phyloP scores from a whole-genome alignment of 1,284 basidiomycete species.

The Limonomyces culmigenus region DNA sequence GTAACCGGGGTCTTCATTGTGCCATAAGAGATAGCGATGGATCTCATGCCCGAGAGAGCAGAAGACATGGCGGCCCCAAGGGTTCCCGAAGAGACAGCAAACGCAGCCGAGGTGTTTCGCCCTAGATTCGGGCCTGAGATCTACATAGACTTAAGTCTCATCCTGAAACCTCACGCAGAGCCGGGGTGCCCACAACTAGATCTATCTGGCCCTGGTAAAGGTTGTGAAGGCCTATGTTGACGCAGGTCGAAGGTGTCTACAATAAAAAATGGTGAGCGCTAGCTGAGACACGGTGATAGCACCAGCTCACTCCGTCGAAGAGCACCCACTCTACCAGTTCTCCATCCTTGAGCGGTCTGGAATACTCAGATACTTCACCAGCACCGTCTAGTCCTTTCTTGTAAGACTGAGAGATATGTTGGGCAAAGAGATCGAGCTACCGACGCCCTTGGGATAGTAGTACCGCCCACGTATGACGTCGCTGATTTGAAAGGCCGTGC shows the following conservation, averaged over 20 bases:
- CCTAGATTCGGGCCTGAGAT: slow-evolving; percentile 66
- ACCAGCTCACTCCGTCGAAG: slow-evolving; percentile 53
- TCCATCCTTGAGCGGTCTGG: slow-evolving; percentile 54
- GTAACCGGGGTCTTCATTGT: slow-evolving; percentile 62
- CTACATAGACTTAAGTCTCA: slow-evolving; percentile 17
- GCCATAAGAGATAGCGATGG: slow-evolving; percentile 77
- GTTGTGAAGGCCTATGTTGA: slow-evolving; percentile 81
- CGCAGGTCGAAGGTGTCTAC: slow-evolving; percentile 81
- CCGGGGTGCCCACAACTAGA: slow-evolving; percentile 41
- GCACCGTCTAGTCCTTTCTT: slow-evolving; percentile 46
- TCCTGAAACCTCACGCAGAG: neutral
- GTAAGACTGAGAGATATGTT: no score
- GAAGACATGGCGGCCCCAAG: slow-evolving; percentile 78
- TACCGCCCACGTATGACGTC: slow-evolving; percentile 63
- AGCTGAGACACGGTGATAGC: neutral
- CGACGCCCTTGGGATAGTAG: slow-evolving; percentile 62
- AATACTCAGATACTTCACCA: slow-evolving; percentile 46
- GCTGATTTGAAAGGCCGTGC: slow-evolving; percentile 74
- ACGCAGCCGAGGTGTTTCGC: slow-evolving; percentile 79
- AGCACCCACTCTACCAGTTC: slow-evolving; percentile 83
- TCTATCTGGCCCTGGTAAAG: slow-evolving; percentile 74
- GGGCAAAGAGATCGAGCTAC: slow-evolving; percentile 14
- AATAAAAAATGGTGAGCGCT: neutral
- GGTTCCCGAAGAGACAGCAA: slow-evolving; percentile 78
- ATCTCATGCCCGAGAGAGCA: slow-evolving; percentile 49